A percentile compares a stretch with the other conserved stretches of the same genome.
These are phyloP conservation scores for Xylaria sp. DNA, from an alignment of 2,329 filamentous ascomycete species.

Conservation along the genomic window DNA sequence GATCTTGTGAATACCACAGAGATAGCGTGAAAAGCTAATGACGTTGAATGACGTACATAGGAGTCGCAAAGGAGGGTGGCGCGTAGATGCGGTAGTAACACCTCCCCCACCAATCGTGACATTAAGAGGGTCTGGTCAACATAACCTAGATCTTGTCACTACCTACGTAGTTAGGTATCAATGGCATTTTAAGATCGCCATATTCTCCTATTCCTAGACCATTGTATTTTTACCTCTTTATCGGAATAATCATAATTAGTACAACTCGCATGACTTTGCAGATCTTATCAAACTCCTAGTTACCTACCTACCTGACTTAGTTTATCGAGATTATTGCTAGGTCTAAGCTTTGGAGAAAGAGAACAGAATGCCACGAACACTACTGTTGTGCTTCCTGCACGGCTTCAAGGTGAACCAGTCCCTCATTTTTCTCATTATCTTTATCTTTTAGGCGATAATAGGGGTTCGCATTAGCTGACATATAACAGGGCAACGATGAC, in stretches of 20 bases:
- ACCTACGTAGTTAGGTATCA: not conserved
- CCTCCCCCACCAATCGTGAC: not conserved
- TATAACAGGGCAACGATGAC: slow-evolving; percentile 69
- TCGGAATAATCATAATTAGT: slow-evolving; percentile 16
- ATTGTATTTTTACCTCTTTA: not conserved
- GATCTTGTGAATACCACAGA: slow-evolving; percentile 2
- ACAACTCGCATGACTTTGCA: not conserved
- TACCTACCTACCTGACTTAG: not conserved
- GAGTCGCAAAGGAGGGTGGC: slow-evolving; percentile 34
- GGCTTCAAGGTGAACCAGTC: slow-evolving; percentile 70
- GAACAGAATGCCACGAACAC: slow-evolving; percentile 60
- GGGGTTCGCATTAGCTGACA: slow-evolving; percentile 16
- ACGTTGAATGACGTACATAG: slow-evolving; percentile 39
- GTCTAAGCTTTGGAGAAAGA: not conserved
- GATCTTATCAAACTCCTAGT: not conserved
- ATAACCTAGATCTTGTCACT: not conserved
- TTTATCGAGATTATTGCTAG: slow-evolving; percentile 1
- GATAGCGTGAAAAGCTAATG: slow-evolving; percentile 15
- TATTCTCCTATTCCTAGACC: not conserved
- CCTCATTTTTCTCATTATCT: too few species aligned
- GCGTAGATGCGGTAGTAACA: slow-evolving; percentile 21
- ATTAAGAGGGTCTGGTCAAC: not conserved
- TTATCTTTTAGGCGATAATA: not conserved
- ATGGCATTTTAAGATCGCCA: not conserved
- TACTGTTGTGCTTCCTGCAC: slow-evolving; percentile 79